phyloP scores from a whole-genome alignment of 805 yeast genomes.

The Jamesozyma lodderae region DNA sequence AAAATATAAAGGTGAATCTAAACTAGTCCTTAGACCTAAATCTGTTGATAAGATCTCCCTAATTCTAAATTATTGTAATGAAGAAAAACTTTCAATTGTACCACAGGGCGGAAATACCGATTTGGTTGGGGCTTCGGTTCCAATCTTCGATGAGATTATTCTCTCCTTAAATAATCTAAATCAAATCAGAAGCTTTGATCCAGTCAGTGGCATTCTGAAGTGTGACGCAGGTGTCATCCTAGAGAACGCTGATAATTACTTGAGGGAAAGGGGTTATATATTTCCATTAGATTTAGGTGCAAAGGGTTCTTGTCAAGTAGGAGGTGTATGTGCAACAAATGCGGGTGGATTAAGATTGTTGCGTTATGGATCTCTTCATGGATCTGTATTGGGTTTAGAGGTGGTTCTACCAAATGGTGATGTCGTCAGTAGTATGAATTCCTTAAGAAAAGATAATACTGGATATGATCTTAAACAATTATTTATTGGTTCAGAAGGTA shows the following conservation, averaged over 20 bases:
- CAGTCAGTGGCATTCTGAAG: constrained; percentile 74
- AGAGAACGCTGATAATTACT: constrained; percentile 71
- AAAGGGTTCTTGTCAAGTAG: constrained; percentile 92
- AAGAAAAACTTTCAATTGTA: constrained; percentile 67
- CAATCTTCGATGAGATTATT: constrained; percentile 84
- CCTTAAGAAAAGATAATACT: constrained; percentile 89
- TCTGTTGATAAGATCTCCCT: constrained; percentile 66
- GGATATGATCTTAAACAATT: constrained; percentile 90
- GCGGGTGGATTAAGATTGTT: constrained; percentile 90
- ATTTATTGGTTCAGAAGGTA: constrained; percentile 91
- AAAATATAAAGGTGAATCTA: constrained; percentile 82
- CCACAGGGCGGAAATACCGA: constrained; percentile 99
- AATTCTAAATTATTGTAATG: constrained; percentile 74
- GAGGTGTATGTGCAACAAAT: constrained; percentile 91
- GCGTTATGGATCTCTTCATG: constrained; percentile 88
- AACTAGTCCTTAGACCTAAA: constrained; percentile 73
- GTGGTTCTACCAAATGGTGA: constrained; percentile 90
- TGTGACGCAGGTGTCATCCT: constrained; percentile 86
- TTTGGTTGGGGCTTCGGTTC: constrained; percentile 87
- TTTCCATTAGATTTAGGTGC: constrained; percentile 95
- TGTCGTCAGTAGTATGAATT: constrained; percentile 65
- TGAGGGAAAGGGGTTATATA: constrained; percentile 76
- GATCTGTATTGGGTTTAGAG: constrained; percentile 82
- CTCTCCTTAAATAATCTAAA: constrained; percentile 62
- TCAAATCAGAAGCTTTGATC: constrained; percentile 73